Conservation (phyloP, 257 asterid species). For the Mentha longifolia region DNA sequence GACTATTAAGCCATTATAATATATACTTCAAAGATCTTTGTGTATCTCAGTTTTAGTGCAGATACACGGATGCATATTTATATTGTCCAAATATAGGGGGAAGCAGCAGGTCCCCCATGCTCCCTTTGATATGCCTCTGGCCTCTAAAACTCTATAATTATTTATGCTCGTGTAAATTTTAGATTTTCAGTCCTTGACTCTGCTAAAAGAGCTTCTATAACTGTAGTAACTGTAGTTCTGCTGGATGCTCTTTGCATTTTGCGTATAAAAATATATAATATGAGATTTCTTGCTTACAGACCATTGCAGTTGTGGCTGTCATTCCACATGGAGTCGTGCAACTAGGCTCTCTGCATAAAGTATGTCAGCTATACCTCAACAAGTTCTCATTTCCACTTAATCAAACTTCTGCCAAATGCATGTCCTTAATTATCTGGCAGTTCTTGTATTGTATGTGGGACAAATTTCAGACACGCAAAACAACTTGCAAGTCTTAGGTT, state of each 20-base stretch:
- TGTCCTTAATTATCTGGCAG: background rate
- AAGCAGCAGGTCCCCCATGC: background rate
- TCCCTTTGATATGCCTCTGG: background rate
- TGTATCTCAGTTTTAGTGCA: background rate
- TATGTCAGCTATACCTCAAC: constrained; percentile 39
- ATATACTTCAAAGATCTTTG: background rate
- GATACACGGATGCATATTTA: background rate
- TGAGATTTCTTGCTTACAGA: constrained; percentile 53
- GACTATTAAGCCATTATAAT: background rate
- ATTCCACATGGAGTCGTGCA: constrained; percentile 87
- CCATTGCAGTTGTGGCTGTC: constrained; percentile 82
- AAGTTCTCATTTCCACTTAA: constrained; percentile 10
- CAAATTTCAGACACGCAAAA: background rate
- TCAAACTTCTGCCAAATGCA: background rate
- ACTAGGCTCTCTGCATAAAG: constrained; percentile 78
- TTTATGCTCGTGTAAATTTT: constrained; percentile 15
- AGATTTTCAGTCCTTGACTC: constrained; percentile 13
- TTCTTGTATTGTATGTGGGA: background rate
- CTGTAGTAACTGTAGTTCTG: constrained; percentile 3
- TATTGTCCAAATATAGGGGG: background rate
- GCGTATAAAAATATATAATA: constrained; percentile 16
- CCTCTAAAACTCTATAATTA: constrained; percentile 14
- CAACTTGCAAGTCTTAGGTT: background rate
- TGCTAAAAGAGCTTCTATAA: constrained; percentile 20
- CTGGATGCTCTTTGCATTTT: constrained; percentile 29